Base-by-base conservation (phyloP, 169 alveolate genomes). In the Plasmodium malariae region DNA sequence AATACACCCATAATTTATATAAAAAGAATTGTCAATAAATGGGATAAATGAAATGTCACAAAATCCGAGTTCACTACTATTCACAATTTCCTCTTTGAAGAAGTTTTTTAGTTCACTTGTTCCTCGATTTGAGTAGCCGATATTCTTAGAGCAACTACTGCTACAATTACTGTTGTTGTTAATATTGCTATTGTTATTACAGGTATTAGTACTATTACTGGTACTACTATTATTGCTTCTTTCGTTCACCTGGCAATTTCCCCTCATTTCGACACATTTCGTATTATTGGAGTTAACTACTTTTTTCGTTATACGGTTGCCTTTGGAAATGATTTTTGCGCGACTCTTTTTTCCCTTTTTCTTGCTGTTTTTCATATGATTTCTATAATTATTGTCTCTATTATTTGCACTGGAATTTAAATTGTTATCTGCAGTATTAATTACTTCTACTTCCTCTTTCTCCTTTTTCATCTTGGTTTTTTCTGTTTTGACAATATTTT, bases 1-100 rank as follows among this genome's bases (percentile, higher is more conserved):
- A 21, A 70, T 17, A 59, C 87, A 69, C n/a, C 92, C 92, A 73
- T 70, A 86, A 32, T 86, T 86, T 37, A 86, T 86, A 65, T 86
- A 40, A 86, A 86, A 86, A 5, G 37, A 36, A 21, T 32, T 26
- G 32, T 86, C 43, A 17, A 63, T 63, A 71, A 86, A 86, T n/a
- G 87, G 86, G 7, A 86, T 60, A 48, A 32, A 62, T 11, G 92
- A 86, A 69, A 86, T 70, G 17, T 86, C 86, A 49, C 78, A 63
- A 62, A 86, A 86, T 7, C 92, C 92, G 36, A 57, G 17, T 14
- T 86, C 59, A 11, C 40, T 54, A 1, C 48, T 63, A 2, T 78
- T 63, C 26, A 21, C 49, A 5, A 51, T 30, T 67, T 68, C 85
- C 7, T 68, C 73, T 43, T 63, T 28, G 54, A 63, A 32, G 30